A percentile compares a stretch with the other conserved stretches of the same genome.
Conservation (phyloP, 768 basidiomycete species). For the Leucocoprinus birnbaumii region DNA sequence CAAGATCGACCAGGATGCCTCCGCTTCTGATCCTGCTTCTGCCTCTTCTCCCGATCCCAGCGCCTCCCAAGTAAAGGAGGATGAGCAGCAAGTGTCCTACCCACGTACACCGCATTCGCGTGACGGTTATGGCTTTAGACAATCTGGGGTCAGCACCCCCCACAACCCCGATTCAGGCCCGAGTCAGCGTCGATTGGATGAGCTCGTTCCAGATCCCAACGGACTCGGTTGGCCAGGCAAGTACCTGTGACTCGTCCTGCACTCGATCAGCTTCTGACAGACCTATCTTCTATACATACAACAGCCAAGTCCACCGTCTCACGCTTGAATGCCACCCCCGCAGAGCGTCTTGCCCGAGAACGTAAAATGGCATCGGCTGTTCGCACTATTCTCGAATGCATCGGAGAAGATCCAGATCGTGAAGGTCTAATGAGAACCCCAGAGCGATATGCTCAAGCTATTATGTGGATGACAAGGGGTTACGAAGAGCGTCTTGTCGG, state of each 20-base stretch:
- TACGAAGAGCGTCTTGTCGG: conserved; percentile 95
- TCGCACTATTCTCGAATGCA: conserved; percentile 91
- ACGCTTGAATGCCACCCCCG: conserved; percentile 76
- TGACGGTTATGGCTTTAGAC: conserved; percentile 84
- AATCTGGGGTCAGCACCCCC: conserved; percentile 70
- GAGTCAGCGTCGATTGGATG: conserved; percentile 18
- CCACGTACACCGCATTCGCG: conserved; percentile 37
- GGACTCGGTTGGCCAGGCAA: conserved; percentile 94
- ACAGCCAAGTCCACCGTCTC: conserved; percentile 88
- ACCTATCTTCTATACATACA: conserved; percentile 5
- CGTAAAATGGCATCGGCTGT: conserved; percentile 80
- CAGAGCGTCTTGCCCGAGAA: conserved; percentile 70
- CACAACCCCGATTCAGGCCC: conserved; percentile 28
- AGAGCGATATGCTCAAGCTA: conserved; percentile 92
- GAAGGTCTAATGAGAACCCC: conserved; percentile 93
- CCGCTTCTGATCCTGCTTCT: neutral
- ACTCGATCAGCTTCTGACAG: neutral
- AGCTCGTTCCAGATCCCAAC: conserved; percentile 53
- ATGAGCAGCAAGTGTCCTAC: neutral
- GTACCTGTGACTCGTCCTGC: conserved; percentile 16
- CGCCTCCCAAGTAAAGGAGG: conserved; percentile 10
- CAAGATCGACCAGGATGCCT: conserved; percentile 27
- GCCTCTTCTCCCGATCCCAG: conserved; percentile 10
- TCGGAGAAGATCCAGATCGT: conserved; percentile 96
- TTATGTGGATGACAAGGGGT: conserved; percentile 99